Percentiles rank a stretch among this genome's conserved stretches.
phyloP scores from a whole-genome alignment of 2,329 filamentous ascomycete species.

The Coniella lustricola region DNA sequence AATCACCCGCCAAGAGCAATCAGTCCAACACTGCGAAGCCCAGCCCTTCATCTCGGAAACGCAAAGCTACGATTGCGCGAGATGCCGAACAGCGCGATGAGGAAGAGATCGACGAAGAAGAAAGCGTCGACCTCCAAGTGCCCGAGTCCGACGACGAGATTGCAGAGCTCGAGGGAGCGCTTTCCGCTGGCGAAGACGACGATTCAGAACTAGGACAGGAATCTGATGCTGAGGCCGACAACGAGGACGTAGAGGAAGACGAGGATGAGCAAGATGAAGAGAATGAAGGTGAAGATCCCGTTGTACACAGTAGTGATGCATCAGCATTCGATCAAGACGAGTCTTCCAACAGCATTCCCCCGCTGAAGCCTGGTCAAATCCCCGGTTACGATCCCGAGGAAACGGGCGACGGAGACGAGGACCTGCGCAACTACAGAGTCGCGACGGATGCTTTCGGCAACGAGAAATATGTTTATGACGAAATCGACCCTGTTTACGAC shows the following conservation, averaged over 20 bases:
- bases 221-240: constrained; percentile 16
- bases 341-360: constrained; percentile 6
- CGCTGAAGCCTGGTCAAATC: constrained; percentile 13
- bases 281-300: constrained; percentile 35
- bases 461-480: constrained; percentile 82
- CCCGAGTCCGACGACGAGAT: constrained; percentile 47
- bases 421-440: constrained; percentile 44
- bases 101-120: too few species aligned
- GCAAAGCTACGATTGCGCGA: constrained; percentile 51
- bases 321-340: constrained; percentile 28
- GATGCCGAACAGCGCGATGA: constrained; percentile 34
- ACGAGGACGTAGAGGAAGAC: constrained; percentile 26
- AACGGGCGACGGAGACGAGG: constrained; percentile 30
- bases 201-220: constrained; percentile 31
- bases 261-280: not conserved
- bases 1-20: constrained; percentile 3
- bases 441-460: constrained; percentile 84
- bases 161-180: constrained; percentile 46
- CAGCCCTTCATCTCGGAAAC: constrained; percentile 42
- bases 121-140: not conserved
- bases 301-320: constrained; percentile 35
- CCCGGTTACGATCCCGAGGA: constrained; percentile 24
- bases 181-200: constrained; percentile 52
- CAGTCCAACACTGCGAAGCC: not conserved
- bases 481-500: constrained; percentile 91